Evolutionary conservation across 2,329 filamentous ascomycete genomes (phyloP), one percentile per base, ranked within the genome.

Genomic region (Canariomyces notabilis): DNA sequence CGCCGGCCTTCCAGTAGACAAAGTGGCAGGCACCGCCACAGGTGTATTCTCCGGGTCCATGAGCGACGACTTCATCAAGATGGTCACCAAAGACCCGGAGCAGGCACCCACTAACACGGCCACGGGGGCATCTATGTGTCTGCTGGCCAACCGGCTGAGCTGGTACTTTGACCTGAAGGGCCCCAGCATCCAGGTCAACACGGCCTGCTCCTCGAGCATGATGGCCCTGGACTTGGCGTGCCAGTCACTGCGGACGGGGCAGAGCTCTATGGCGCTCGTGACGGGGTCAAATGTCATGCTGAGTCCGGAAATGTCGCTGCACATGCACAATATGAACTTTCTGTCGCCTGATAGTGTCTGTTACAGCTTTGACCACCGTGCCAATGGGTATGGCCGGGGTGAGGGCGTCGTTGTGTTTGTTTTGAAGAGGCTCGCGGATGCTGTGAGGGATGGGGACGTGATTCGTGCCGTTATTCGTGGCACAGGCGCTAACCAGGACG

Each of bases 361-460:
- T 18, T 29, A 43, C 2, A 40, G 41, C 1, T 50, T 50, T 26
- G 39, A 44, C 9, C 51, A 55, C 2, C 56, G 56, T 18, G 74
- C 69, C 2, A 64, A 70, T 47, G 76, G 75, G 0, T 79, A 76
- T 53, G 71, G 64, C 0, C 63, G 74, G 65, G 73, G 72, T 8
- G 78, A 82, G 41, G 76, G 76, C 9, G 37, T 50, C 12, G 36
- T 38, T 2, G 46, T 56, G 6, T 60, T 64, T 1, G 65, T 46
- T n/a, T 7, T 54, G 14, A 50, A 54, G 49, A 7, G 22, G 4
- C 36, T 52, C 3, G 15, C 2, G 3, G 59, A 59, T 23, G 64
- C 63, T n/a, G 48, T 63, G 4, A 49, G 55, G 7, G 55, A 54
- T 20, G 48, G 50, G 39, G 55, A 64, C 37, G 48, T 55, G 2